Conservation (phyloP, 768 basidiomycete genomes). For the Boletus sp. region DNA sequence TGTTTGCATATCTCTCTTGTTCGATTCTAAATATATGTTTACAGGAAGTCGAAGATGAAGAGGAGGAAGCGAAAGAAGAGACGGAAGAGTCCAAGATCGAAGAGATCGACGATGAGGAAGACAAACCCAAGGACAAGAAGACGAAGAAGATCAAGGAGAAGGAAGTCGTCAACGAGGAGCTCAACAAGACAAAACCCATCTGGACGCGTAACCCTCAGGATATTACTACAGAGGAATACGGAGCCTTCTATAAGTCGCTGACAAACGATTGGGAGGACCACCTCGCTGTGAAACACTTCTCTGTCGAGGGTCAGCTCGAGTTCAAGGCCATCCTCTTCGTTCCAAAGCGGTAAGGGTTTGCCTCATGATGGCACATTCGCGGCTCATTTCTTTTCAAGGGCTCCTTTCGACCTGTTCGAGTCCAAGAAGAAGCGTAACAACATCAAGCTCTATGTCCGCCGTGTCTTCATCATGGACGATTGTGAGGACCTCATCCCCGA, state of each 20-base stretch:
- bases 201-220: slow-evolving; percentile 99
- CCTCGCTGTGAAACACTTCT: slow-evolving; percentile 99
- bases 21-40: slow-evolving; percentile 4
- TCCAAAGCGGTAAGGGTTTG: slow-evolving; percentile 77
- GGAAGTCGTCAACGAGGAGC: slow-evolving; percentile 89
- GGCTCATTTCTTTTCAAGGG: slow-evolving; percentile 45
- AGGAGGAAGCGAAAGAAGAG: slow-evolving; percentile 71
- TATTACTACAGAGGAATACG: slow-evolving; percentile 92
- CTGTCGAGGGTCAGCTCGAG: slow-evolving; percentile 99
- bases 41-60: slow-evolving; percentile 85
- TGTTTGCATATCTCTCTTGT: not conserved
- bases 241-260: slow-evolving; percentile 97
- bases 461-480: slow-evolving; percentile 99
- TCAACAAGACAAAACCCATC: slow-evolving; percentile 99
- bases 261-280: slow-evolving; percentile 99
- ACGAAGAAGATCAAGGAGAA: slow-evolving; percentile 92
- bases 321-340: slow-evolving; percentile 99
- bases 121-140: slow-evolving; percentile 88
- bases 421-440: slow-evolving; percentile 99
- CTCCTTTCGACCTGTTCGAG: slow-evolving; percentile 99
- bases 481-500: slow-evolving; percentile 99
- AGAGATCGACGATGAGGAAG: slow-evolving; percentile 80
- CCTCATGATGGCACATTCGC: not conserved
- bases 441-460: slow-evolving; percentile 99
- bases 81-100: slow-evolving; percentile 77